Evolutionary conservation across 169 alveolate species (phyloP).

Genomic region (Sarcocystis neurona): DNA sequence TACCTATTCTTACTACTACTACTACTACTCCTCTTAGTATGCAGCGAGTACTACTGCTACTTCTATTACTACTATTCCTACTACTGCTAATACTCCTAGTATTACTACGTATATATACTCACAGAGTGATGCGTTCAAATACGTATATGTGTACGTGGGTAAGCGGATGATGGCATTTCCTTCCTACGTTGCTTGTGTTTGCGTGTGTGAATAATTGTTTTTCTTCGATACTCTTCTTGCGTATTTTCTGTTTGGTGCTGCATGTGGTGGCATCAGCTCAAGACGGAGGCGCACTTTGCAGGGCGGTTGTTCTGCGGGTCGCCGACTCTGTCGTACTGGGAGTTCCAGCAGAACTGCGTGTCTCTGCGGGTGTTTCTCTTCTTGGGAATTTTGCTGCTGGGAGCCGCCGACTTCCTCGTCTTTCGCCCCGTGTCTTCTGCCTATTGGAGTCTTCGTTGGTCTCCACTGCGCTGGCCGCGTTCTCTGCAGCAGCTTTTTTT

Average conservation of each 20-base stretch:
- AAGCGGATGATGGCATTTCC: too few relatives aligned
- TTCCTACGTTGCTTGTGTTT: background rate
- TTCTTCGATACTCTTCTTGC: too few relatives aligned
- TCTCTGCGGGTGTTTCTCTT: constrained; percentile 47
- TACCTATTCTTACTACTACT: too few relatives aligned
- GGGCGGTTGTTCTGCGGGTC: constrained; percentile 24
- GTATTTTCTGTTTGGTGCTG: too few relatives aligned
- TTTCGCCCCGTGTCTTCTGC: constrained; percentile 47
- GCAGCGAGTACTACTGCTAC: too few relatives aligned
- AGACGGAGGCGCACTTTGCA: constrained; percentile 22
- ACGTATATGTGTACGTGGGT: too few relatives aligned
- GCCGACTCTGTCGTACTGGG: constrained; percentile 43
- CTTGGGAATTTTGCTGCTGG: constrained; percentile 7
- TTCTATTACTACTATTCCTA: too few relatives aligned
- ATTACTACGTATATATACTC: too few relatives aligned
- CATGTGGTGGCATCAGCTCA: constrained; percentile 34
- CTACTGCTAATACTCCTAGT: too few relatives aligned
- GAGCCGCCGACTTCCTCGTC: constrained; percentile 44
- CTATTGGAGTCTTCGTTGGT: constrained; percentile 40
- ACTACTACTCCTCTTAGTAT: too few relatives aligned
- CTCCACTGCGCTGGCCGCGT: constrained; percentile 2
- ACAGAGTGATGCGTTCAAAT: too few relatives aligned
- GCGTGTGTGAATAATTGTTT: background rate
- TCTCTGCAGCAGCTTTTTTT: background rate
- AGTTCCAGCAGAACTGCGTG: constrained; percentile 49